phyloP scores from a whole-genome alignment of 495 filamentous ascomycete genomes.

The Talaromyces thailandensis region DNA sequence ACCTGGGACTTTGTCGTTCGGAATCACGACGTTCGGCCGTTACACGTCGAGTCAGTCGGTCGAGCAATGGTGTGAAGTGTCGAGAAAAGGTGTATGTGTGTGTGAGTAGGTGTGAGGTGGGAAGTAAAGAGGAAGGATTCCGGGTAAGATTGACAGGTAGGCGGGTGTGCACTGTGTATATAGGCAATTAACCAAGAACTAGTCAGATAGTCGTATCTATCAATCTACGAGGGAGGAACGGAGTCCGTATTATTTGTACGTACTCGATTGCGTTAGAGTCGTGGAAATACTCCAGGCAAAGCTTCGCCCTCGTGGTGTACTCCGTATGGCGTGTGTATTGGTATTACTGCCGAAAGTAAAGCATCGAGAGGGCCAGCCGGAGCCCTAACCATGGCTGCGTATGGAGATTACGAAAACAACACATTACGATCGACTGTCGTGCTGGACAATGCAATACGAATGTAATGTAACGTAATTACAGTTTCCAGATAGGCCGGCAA shows the following conservation, averaged over 20 bases:
- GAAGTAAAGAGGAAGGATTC: background rate
- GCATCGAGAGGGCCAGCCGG: background rate
- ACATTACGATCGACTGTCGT: background rate
- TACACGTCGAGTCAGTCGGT: background rate
- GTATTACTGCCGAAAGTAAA: background rate
- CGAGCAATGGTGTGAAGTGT: background rate
- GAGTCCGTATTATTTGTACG: background rate
- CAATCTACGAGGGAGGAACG: background rate
- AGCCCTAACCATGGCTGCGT: background rate
- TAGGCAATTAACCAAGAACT: background rate
- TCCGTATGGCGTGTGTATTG: background rate
- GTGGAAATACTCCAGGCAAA: background rate
- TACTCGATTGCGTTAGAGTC: background rate
- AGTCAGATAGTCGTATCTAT: background rate
- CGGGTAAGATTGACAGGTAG: background rate
- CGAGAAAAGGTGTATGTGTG: background rate
- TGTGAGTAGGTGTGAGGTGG: background rate
- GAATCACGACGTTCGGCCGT: background rate
- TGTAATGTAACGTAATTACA: background rate
- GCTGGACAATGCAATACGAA: background rate
- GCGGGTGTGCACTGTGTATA: background rate
- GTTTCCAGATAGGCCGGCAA: background rate
- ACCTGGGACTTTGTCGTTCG: background rate
- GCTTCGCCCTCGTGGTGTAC: background rate
- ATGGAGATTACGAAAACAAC: background rate